Base-by-base conservation (phyloP, 2,329 filamentous ascomycete genomes). In the Fusarium foetens region DNA sequence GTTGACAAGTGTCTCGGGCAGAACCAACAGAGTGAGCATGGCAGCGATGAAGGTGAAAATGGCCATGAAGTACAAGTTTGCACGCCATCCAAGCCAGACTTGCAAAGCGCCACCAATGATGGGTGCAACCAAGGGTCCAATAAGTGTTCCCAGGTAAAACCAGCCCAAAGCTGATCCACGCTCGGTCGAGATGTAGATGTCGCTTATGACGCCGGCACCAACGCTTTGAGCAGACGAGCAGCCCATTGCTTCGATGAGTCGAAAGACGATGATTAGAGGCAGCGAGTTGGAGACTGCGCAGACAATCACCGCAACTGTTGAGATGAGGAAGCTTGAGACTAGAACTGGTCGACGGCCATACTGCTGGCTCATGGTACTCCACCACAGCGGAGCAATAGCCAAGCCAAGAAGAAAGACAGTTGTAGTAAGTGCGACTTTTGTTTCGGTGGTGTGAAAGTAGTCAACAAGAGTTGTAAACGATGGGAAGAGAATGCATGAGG, bases 101-200 rank as follows among this genome's bases (percentile, higher is more conserved):
- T 53, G 49, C 8, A 53, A n/a, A n/a, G 49, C 49, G 1, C 49
- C 49, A 38, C 49, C 49, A 27, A 53, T 53, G 23, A 53, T 61
- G 17, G 63, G 59, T 6, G 60, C 60, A 8, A 66, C 48, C 29
- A 66, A 16, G 12, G 63, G 63, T 1, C 63, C 59, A 23, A 66
- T 57, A 8, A 66, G 60, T 12, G 60, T 66, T 19, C 63, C 63
- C 10, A 66, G 25, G 33, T 66, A 66, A 19, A 66, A 66, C 63
- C 63, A 66, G 17, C 63, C 63, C 2, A 66, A 23, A 4, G 60
- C 63, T 3, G 60, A 58, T 27, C 63, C 63, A 27, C 63, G 60
- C 31, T 65, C 63, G 7, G 63, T 66, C 35, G 60, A 51, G 42
- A 51, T 51, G 19, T 64, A 66, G 38, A 66, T 51, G 17, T 66